phyloP scores from a whole-genome alignment of 306 rosid genomes.

The Psophocarpus tetragonolobus region DNA sequence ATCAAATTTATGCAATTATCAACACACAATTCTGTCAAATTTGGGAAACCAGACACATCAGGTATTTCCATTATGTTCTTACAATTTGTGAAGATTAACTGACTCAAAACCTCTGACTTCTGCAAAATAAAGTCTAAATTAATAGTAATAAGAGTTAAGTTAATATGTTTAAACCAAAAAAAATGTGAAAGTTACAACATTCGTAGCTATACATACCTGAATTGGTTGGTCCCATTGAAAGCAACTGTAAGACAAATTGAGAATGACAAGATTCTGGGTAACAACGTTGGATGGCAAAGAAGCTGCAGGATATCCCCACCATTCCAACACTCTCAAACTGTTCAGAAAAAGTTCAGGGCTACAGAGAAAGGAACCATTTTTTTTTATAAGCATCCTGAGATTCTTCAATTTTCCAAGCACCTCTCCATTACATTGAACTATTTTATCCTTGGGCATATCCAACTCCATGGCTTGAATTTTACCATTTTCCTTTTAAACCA shows the following conservation, averaged over 20 bases:
- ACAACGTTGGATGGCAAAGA: background rate
- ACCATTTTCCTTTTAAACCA: slow-evolving; percentile 3
- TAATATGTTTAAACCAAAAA: background rate
- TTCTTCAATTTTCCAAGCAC: slow-evolving; percentile 5
- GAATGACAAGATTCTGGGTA: background rate
- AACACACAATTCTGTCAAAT: background rate
- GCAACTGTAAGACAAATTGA: background rate
- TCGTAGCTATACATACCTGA: background rate
- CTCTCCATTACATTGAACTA: background rate
- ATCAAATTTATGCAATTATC: background rate
- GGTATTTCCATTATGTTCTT: background rate
- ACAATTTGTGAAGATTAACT: background rate
- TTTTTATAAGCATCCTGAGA: slow-evolving; percentile 16
- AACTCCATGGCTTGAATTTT: background rate
- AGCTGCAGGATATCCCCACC: slow-evolving; percentile 13
- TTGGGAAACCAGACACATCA: background rate
- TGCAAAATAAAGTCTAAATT: background rate
- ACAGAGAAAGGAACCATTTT: background rate
- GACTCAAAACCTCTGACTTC: background rate
- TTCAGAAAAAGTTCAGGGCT: slow-evolving; percentile 15
- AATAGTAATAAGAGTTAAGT: background rate
- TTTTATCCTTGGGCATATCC: background rate
- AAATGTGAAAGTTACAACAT: background rate
- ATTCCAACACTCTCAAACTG: background rate
- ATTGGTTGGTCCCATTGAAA: background rate